Base-by-base conservation (phyloP, 768 basidiomycete species). In the Glaciozyma antarctica region DNA sequence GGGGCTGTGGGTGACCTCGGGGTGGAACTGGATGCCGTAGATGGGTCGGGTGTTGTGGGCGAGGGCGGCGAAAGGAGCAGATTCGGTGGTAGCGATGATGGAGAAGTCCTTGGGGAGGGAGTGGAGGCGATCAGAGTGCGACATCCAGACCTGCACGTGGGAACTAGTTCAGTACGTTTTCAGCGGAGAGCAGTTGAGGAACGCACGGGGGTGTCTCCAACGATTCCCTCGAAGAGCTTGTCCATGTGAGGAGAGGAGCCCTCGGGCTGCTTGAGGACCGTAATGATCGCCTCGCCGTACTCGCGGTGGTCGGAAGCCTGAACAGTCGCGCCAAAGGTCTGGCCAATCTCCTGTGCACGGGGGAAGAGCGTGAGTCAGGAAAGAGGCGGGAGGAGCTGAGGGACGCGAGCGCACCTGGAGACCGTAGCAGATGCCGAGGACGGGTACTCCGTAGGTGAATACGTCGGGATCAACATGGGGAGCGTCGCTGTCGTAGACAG, bases 1-100 rank as follows among this genome's bases (percentile, higher is more conserved):
- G 12, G 84, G 85, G 30, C 88, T 89, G 75, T 99, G 94, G 0
- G 95, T 97, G 30, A 99, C 95, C 78, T 99, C 95, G 0, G 94
- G 91, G 75, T 99, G 95, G 80, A 98, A 99, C 74, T 99, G 95
- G 49, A 99, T 95, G 38, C 94, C 95, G 71, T 90, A 99, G 74
- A 95, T 81, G 1, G 88, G 85, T 73, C 89, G 92, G 9, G 84
- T 79, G 73, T 92, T 79, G 78, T 99, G 95, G 10, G 90, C 90
- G 67, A 98, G 84, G 2, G 93, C 93, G 16, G 93, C 93, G 75
- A 81, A 98, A 0, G 94, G 94, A 0, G 94, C 92, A 1, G 86
- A 86, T 22, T 82, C 77, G 0, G 95, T 99, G 55, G 82, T 81
- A 10, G 91, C 94, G 71, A 98, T 89, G 70, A 87, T 83, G 73